Base-by-base conservation (phyloP, 2,329 filamentous ascomycete genomes). In the Furcasterigmium sp. region DNA sequence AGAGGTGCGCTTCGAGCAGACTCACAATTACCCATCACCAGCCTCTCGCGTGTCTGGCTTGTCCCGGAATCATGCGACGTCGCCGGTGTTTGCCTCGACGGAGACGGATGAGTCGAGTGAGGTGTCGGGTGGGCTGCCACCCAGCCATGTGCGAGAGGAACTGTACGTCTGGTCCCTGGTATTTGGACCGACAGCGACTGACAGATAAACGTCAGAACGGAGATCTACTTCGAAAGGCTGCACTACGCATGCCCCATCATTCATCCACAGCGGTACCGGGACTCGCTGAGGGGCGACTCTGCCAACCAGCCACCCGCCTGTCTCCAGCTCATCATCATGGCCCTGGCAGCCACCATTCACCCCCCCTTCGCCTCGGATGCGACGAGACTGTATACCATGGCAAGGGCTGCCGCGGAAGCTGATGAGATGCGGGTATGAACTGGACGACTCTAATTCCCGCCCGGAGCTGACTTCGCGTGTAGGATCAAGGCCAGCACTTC, bases 241-340 rank as follows among this genome's bases (percentile, higher is more conserved):
- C 13, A 15, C 10, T 28, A 40, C 15, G 18, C 38, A 9, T 7
- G 18, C 7, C 26, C 26, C 17, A 32, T 40, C 23, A 29, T 32
- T 11, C 38, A 30, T 17, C 26, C 15, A 14, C 13, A 32, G 25
- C 38, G 26, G 7, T 40, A 40, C 18, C 28, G 30, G 20, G 26
- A 19, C 8, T 40, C 38, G 9, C 28, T 40, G 5, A 13, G 32
- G 3, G 5, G 19, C 4, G 17, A 18, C 15, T 11, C 38, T 5
- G 14, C 28, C 4, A 21, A 32, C 10, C 26, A 13, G 7, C 38
- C 38, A 8, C 38, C 38, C 6, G 18, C 19, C 13, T 30, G 38
- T 17, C 38, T 40, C 3, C 38, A 40, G 18, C 29, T 32, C 38
- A 40, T 40, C 5, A 30, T 34, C 38, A 30, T 40, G 38, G 38